Conservation (phyloP, 208 protist genomes). For the Trypanosomatidae sp. region DNA sequence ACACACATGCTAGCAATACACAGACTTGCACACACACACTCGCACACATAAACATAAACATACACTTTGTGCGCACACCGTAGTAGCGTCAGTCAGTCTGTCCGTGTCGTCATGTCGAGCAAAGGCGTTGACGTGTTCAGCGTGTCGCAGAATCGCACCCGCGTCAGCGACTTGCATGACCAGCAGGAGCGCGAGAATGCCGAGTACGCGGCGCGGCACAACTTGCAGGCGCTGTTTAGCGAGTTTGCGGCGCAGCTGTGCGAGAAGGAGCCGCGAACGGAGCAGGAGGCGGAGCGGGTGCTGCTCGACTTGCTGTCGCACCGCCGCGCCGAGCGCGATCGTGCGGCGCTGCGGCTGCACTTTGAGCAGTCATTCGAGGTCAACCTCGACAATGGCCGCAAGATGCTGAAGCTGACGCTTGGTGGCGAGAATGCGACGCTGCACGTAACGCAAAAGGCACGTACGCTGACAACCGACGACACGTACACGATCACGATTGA, state of each 20-base stretch:
- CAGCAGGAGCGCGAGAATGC: constrained; percentile 56
- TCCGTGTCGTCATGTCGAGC: too few relatives aligned
- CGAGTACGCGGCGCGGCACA: constrained; percentile 67
- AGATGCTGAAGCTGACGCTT: constrained; percentile 35
- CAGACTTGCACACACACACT: too few relatives aligned
- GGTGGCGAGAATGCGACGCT: constrained; percentile 42
- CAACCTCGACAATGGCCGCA: constrained; percentile 65
- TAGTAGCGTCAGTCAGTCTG: too few relatives aligned
- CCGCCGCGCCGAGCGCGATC: constrained; percentile 61
- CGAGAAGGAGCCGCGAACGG: constrained; percentile 66
- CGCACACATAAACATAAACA: too few relatives aligned
- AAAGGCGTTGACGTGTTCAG: constrained; percentile 45
- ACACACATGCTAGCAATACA: too few relatives aligned
- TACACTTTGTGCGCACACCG: too few relatives aligned
- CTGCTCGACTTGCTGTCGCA: constrained; percentile 66
- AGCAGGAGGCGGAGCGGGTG: constrained; percentile 55
- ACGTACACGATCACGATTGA: constrained; percentile 39
- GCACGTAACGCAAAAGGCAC: constrained; percentile 55
- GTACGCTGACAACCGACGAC: constrained; percentile 38
- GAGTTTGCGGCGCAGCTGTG: constrained; percentile 61
- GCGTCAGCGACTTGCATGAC: constrained; percentile 45
- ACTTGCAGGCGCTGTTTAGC: constrained; percentile 51
- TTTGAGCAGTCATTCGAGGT: constrained; percentile 62
- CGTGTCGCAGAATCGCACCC: constrained; percentile 40
- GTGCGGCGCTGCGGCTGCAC: constrained; percentile 57